These are phyloP conservation scores for Camillea tinctor DNA, from an alignment of 2,329 filamentous ascomycete genomes.

Conservation along the genomic window DNA sequence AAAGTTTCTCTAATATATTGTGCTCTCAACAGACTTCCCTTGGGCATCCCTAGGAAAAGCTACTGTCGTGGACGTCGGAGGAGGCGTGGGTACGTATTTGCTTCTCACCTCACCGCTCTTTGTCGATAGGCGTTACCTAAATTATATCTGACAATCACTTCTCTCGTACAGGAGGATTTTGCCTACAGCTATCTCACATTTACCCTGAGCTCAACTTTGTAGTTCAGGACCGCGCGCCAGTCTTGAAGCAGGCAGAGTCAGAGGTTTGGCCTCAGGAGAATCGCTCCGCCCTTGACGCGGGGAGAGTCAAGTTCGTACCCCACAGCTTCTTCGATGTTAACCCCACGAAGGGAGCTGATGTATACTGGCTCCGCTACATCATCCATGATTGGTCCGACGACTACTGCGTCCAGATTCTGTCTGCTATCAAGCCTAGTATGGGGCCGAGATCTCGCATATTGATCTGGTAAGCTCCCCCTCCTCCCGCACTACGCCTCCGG, in stretches of 20 bases:
- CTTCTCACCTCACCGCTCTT: not conserved
- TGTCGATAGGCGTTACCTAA: not conserved
- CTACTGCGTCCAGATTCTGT: conserved; percentile 31
- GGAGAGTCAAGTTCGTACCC: conserved; percentile 20
- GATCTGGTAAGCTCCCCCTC: conserved; percentile 9
- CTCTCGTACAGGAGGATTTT: conserved; percentile 28
- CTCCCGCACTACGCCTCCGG: not conserved
- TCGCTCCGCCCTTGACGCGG: conserved; percentile 6
- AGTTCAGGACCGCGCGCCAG: conserved; percentile 35
- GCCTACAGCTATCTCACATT: conserved; percentile 31
- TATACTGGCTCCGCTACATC: conserved; percentile 34
- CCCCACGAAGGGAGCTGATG: conserved; percentile 28
- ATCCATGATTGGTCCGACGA: conserved; percentile 38
- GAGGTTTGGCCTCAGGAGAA: conserved; percentile 33
- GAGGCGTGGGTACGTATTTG: conserved; percentile 14
- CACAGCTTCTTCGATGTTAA: conserved; percentile 36
- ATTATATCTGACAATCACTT: not conserved
- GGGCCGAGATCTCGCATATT: conserved; percentile 18
- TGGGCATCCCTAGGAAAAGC: conserved; percentile 17
- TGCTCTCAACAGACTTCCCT: conserved; percentile 12
- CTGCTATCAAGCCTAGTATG: conserved; percentile 14
- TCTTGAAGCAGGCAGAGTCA: conserved; percentile 24
- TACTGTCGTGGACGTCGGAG: conserved; percentile 17
- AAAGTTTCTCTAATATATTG: not conserved
- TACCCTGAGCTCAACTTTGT: conserved; percentile 36